phyloP scores from a whole-genome alignment of 768 basidiomycete genomes.

The Phanerochaete sordida region DNA sequence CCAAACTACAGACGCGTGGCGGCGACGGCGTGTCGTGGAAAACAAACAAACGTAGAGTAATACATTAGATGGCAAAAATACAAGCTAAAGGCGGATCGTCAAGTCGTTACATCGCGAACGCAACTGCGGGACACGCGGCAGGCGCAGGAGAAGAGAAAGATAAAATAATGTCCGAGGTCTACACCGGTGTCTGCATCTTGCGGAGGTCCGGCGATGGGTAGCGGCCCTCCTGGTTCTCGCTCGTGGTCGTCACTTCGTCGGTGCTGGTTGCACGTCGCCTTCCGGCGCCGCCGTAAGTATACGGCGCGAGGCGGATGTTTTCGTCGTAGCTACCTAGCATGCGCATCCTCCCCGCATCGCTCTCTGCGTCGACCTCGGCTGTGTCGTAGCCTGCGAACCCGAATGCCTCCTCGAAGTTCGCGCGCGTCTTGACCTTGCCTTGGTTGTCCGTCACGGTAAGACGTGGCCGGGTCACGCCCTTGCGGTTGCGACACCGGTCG shows the following conservation, averaged over 20 bases:
- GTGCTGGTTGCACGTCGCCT: constrained; percentile 1
- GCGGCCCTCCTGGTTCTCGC: background rate
- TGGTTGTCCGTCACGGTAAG: constrained; percentile 18
- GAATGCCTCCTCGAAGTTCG: constrained; percentile 38
- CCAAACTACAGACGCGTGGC: too few species aligned
- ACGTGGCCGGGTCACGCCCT: constrained; percentile 22
- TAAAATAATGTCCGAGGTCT: background rate
- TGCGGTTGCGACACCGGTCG: constrained; percentile 33
- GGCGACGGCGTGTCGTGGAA: too few species aligned
- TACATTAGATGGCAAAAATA: constrained; percentile 3
- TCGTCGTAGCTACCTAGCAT: constrained; percentile 35
- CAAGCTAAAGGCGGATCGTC: background rate
- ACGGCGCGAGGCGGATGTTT: constrained; percentile 37
- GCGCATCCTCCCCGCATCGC: constrained; percentile 8
- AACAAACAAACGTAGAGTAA: background rate
- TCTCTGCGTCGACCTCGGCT: constrained; percentile 4
- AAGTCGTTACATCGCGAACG: background rate
- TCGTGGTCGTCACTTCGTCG: background rate
- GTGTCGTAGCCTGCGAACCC: constrained; percentile 22
- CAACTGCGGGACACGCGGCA: background rate
- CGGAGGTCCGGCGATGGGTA: background rate
- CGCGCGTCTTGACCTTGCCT: constrained; percentile 25
- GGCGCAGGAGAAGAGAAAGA: background rate
- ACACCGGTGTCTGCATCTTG: background rate
- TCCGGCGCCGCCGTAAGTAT: constrained; percentile 20